These are phyloP conservation scores for Casuarina equisetifolia DNA, from an alignment of 306 rosid species.

Conservation along the genomic window DNA sequence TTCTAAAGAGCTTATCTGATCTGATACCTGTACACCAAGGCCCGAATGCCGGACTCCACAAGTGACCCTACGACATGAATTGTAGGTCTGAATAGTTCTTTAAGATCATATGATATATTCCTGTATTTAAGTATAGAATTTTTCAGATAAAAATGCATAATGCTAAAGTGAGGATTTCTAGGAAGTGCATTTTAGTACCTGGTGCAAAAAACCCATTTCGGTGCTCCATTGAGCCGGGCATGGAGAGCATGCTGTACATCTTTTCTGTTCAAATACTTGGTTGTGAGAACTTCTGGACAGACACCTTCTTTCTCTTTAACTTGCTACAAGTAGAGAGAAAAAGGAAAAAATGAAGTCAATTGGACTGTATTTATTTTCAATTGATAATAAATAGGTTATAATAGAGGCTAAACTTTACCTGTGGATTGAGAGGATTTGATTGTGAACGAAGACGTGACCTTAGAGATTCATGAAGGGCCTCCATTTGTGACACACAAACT, in stretches of 20 bases:
- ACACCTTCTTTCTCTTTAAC: background rate
- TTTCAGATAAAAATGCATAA: background rate
- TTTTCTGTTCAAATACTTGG: constrained; percentile 2
- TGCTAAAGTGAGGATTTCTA: background rate
- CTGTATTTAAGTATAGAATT: constrained; percentile 15
- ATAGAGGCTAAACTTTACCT: background rate
- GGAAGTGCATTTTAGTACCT: background rate
- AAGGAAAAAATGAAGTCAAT: background rate
- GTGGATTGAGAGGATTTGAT: background rate
- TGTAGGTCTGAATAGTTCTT: constrained; percentile 41
- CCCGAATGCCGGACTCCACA: constrained; percentile 43
- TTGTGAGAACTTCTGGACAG: background rate
- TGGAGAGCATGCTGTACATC: constrained; percentile 13
- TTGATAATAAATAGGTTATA: background rate
- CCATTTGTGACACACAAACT: background rate
- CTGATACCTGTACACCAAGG: constrained; percentile 44
- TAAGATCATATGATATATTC: constrained; percentile 31
- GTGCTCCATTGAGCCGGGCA: background rate
- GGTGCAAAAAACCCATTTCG: background rate
- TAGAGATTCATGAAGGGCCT: background rate
- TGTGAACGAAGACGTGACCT: background rate
- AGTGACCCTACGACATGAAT: constrained; percentile 38
- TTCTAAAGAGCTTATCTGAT: background rate
- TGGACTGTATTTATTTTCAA: background rate
- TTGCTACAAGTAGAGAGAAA: background rate